Percentiles rank a stretch among this genome's conserved stretches.
Conservation (phyloP, 2,329 filamentous ascomycete species). For the Diaporthe vexans region DNA sequence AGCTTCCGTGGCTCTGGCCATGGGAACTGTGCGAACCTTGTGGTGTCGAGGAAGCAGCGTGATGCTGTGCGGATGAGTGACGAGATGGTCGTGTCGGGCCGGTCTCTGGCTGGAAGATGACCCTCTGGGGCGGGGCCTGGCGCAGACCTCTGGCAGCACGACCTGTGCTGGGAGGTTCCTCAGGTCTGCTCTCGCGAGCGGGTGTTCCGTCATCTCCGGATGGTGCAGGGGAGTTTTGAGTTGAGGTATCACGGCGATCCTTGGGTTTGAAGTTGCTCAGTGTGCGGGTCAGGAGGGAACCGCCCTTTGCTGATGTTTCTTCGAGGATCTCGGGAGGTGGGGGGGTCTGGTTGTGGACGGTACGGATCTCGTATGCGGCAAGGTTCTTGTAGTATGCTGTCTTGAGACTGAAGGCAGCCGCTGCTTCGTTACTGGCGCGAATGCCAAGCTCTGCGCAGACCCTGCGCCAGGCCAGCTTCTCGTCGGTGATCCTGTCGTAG, state of each 20-base stretch:
- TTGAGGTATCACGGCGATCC: conserved; percentile 64
- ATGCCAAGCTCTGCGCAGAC: conserved; percentile 83
- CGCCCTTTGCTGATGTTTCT: conserved; percentile 87
- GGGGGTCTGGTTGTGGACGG: conserved; percentile 82
- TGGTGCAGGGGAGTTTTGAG: conserved; percentile 69
- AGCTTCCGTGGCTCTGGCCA: conserved; percentile 48
- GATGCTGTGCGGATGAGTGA: conserved; percentile 65
- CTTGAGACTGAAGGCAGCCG: conserved; percentile 89
- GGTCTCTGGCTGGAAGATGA: conserved; percentile 88
- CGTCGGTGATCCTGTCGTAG: conserved; percentile 86
- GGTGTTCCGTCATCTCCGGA: conserved; percentile 73
- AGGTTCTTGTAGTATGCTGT: conserved; percentile 92
- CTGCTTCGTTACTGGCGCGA: conserved; percentile 80
- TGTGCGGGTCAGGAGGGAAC: conserved; percentile 82
- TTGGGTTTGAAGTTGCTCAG: conserved; percentile 77
- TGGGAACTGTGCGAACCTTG: conserved; percentile 46
- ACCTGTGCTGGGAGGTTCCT: conserved; percentile 66
- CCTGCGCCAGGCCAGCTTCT: conserved; percentile 88
- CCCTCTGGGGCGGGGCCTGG: conserved; percentile 86
- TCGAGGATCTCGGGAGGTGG: conserved; percentile 91
- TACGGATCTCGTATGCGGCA: conserved; percentile 87
- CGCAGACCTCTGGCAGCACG: conserved; percentile 76
- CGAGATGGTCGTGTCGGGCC: conserved; percentile 74
- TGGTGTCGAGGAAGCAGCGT: conserved; percentile 47
- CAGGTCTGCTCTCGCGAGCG: conserved; percentile 64